Conservation (phyloP, 2,329 filamentous ascomycete species). For the Verticillium nonalfalfae region DNA sequence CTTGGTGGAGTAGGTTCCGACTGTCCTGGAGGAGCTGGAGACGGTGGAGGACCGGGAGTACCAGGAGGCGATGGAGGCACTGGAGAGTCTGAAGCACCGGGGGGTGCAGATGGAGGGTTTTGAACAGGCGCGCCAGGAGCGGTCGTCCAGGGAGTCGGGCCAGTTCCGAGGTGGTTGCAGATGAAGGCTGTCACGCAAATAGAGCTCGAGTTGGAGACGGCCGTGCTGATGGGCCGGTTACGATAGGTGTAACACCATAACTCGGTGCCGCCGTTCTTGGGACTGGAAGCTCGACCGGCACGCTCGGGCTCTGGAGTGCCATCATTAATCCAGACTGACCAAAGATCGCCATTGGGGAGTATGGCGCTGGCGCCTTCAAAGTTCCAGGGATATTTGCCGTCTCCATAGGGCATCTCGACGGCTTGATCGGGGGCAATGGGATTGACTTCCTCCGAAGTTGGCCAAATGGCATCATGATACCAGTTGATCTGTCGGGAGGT, state of each 20-base stretch:
- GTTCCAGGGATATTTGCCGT: constrained; percentile 32
- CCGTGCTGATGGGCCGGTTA: constrained; percentile 29
- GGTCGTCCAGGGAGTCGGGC: constrained; percentile 7
- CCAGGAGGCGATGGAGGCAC: neutral
- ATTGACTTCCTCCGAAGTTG: constrained; percentile 23
- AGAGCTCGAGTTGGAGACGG: constrained; percentile 26
- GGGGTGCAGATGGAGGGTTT: neutral
- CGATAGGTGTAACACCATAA: constrained; percentile 35
- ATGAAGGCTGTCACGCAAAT: constrained; percentile 34
- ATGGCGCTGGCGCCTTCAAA: constrained; percentile 28
- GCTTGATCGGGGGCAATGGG: constrained; percentile 29
- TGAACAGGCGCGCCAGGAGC: neutral
- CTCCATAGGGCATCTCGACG: constrained; percentile 29
- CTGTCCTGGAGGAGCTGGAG: neutral
- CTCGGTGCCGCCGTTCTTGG: constrained; percentile 29
- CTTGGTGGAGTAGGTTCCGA: neutral
- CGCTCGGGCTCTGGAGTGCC: constrained; percentile 31
- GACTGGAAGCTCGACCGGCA: constrained; percentile 31
- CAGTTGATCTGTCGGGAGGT: constrained; percentile 38
- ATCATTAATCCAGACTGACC: constrained; percentile 34
- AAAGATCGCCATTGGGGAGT: constrained; percentile 30
- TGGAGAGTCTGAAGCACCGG: neutral
- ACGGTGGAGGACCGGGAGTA: neutral
- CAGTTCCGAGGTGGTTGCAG: constrained; percentile 26
- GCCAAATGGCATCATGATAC: constrained; percentile 31